Percentiles rank a stretch among this genome's conserved stretches.
Evolutionary conservation across 371 early-diverging fungal genomes (phyloP).

Genomic region (Lichtheimia ramosa): DNA sequence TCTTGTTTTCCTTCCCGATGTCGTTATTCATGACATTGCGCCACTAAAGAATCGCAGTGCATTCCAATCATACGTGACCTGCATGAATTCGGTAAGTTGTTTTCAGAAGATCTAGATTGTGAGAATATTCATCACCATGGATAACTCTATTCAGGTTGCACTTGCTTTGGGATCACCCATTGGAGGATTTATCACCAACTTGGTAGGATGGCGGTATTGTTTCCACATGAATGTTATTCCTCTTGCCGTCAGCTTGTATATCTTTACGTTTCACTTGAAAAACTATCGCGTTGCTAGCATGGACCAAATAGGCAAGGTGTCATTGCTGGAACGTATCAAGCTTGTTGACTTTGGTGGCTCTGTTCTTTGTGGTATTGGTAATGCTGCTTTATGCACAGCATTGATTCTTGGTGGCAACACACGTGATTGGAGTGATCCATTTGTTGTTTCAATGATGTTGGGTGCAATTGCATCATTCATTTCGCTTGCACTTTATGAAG

Average conservation of each 20-base stretch:
- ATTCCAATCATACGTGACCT: constrained; percentile 42
- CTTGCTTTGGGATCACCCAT: constrained; percentile 38
- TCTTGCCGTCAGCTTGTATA: constrained; percentile 36
- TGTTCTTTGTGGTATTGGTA: constrained; percentile 49
- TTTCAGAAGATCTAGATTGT: background rate
- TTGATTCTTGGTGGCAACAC: constrained; percentile 60
- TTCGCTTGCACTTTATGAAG: constrained; percentile 56
- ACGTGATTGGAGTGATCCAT: constrained; percentile 59
- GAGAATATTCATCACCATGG: background rate
- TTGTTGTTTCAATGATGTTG: constrained; percentile 49
- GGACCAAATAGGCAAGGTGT: constrained; percentile 18
- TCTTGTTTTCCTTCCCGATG: constrained; percentile 25
- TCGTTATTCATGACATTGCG: constrained; percentile 34
- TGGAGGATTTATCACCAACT: constrained; percentile 54
- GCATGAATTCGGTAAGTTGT: constrained; percentile 35
- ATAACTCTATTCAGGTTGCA: constrained; percentile 21
- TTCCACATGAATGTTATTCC: constrained; percentile 80
- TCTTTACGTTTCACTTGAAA: constrained; percentile 19
- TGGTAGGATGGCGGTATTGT: constrained; percentile 64
- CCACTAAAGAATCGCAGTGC: constrained; percentile 34
- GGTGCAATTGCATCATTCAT: constrained; percentile 41
- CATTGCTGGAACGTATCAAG: constrained; percentile 20
- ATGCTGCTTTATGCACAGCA: constrained; percentile 25
- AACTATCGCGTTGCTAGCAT: constrained; percentile 28
- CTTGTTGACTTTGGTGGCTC: constrained; percentile 60